Conservation (phyloP, 306 rosid species). For the Trichosanthes cucumerina region DNA sequence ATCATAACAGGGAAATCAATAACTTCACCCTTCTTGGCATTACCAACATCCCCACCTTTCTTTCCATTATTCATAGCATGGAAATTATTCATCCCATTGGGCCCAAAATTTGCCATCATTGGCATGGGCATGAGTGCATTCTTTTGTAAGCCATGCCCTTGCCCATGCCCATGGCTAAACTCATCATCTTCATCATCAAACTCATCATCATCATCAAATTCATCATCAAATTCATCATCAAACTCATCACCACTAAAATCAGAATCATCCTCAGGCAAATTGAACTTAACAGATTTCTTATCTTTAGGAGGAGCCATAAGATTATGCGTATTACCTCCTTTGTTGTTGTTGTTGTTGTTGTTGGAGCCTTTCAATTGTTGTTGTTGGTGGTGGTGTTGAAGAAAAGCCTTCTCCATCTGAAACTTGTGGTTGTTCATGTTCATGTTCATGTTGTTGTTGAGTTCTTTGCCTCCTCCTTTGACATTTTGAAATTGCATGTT, state of each 20-base stretch:
- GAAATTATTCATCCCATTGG: slow-evolving; percentile 34
- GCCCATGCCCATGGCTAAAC: slow-evolving; percentile 36
- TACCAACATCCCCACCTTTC: slow-evolving; percentile 34
- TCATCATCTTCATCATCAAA: slow-evolving; percentile 37
- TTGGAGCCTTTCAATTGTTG: slow-evolving; percentile 36
- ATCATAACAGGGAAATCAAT: slow-evolving; percentile 44
- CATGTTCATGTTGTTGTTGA: not conserved
- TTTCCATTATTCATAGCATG: slow-evolving; percentile 38
- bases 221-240: slow-evolving; percentile 27
- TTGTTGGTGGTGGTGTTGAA: slow-evolving; percentile 33
- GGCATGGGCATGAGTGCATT: slow-evolving; percentile 13
- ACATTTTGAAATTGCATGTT: slow-evolving; percentile 30
- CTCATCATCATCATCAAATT: slow-evolving; percentile 38
- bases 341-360: not conserved
- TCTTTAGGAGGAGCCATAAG: slow-evolving; percentile 22
- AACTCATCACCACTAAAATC: slow-evolving; percentile 43
- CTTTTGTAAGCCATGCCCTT: slow-evolving; percentile 31
- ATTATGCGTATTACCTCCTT: slow-evolving; percentile 10
- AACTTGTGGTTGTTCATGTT: slow-evolving; percentile 4
- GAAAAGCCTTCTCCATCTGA: slow-evolving; percentile 10
- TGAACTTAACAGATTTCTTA: slow-evolving; percentile 69
- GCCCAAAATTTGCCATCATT: slow-evolving; percentile 5
- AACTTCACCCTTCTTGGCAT: slow-evolving; percentile 54
- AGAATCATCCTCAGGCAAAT: slow-evolving; percentile 44
- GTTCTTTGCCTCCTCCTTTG: slow-evolving; percentile 30